A percentile compares a stretch with the other conserved stretches of the same genome.
phyloP scores from a whole-genome alignment of 768 basidiomycete species.

The Leucocoprinus birnbaumii region DNA sequence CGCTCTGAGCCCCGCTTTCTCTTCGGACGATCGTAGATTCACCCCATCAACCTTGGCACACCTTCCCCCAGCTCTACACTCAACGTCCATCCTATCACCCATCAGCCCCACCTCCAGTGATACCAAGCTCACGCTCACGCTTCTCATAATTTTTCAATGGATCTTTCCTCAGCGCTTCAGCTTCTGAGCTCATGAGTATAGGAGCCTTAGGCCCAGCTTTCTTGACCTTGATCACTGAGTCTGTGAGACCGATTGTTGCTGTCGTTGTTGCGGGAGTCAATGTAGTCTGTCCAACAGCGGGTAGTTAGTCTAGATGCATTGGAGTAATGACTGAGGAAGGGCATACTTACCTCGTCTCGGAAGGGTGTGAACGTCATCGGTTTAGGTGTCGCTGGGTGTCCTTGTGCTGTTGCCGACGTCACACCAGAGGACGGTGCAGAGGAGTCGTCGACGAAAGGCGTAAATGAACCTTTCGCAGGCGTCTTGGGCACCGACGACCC shows the following conservation, averaged over 20 bases:
- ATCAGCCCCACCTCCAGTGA: not conserved
- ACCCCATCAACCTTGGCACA: too few species aligned
- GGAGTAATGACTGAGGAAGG: constrained; percentile 3
- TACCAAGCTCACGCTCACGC: not conserved
- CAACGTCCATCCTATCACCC: too few species aligned
- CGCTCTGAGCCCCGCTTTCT: too few species aligned
- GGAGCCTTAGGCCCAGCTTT: constrained; percentile 38
- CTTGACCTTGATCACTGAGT: constrained; percentile 70
- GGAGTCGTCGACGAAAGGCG: constrained; percentile 19
- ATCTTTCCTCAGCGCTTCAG: constrained; percentile 75
- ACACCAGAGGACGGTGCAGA: constrained; percentile 6
- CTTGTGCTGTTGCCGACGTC: too few species aligned
- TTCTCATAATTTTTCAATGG: constrained; percentile 72
- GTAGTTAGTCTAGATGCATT: not conserved
- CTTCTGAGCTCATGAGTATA: constrained; percentile 50
- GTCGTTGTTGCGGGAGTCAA: constrained; percentile 19
- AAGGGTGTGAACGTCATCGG: constrained; percentile 67
- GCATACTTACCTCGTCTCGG: constrained; percentile 59
- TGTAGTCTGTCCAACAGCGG: not conserved
- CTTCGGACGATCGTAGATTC: too few species aligned
- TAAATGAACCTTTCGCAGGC: constrained; percentile 20
- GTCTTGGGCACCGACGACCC: constrained; percentile 2
- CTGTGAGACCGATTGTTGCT: constrained; percentile 34
- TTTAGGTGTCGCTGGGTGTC: not conserved
- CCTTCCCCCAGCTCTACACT: too few species aligned